A percentile compares a stretch with the other conserved stretches of the same genome.
These are phyloP conservation scores for Penicillium sclerotigenum DNA, from an alignment of 2,329 filamentous ascomycete species.

Conservation along the genomic window DNA sequence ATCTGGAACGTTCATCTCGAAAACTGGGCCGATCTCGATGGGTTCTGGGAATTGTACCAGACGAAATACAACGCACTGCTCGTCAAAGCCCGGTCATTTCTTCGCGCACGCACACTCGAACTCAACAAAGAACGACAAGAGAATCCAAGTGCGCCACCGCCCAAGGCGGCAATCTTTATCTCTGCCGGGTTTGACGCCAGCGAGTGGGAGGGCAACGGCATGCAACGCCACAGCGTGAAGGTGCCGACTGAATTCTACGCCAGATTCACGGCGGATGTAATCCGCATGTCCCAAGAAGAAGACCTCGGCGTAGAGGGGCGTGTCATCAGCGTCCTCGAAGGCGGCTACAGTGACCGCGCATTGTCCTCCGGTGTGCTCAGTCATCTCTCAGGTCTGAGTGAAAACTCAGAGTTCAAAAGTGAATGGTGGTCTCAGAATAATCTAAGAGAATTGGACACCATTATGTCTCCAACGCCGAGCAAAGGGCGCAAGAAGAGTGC, in stretches of 20 bases:
- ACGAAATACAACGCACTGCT: slow-evolving; percentile 72
- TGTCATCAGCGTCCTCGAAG: slow-evolving; percentile 89
- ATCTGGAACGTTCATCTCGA: slow-evolving; percentile 96
- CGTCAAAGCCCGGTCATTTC: slow-evolving; percentile 74
- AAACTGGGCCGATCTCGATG: slow-evolving; percentile 65
- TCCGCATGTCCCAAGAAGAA: slow-evolving; percentile 76
- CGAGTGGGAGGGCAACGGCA: slow-evolving; percentile 85
- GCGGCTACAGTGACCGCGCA: slow-evolving; percentile 91
- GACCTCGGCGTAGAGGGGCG: slow-evolving; percentile 75
- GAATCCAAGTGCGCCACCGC: slow-evolving; percentile 56
- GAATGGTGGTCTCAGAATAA: slow-evolving; percentile 67
- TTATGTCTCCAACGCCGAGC: slow-evolving; percentile 47
- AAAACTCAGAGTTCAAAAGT: slow-evolving; percentile 61
- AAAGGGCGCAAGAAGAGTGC: slow-evolving; percentile 56
- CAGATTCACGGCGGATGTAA: slow-evolving; percentile 79
- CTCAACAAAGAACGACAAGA: slow-evolving; percentile 53
- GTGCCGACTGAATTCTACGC: slow-evolving; percentile 97
- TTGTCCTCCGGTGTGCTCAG: slow-evolving; percentile 84
- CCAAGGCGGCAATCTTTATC: slow-evolving; percentile 86
- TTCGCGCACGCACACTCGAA: slow-evolving; percentile 68
- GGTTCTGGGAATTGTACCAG: slow-evolving; percentile 89
- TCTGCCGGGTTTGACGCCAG: slow-evolving; percentile 97
- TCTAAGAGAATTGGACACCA: slow-evolving; percentile 66
- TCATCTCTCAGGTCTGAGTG: slow-evolving; percentile 73
- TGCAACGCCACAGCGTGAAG: slow-evolving; percentile 95